Percentiles rank a stretch among this genome's conserved stretches.
Conservation (phyloP, 345 rosid species). For the Hypericum perforatum region DNA sequence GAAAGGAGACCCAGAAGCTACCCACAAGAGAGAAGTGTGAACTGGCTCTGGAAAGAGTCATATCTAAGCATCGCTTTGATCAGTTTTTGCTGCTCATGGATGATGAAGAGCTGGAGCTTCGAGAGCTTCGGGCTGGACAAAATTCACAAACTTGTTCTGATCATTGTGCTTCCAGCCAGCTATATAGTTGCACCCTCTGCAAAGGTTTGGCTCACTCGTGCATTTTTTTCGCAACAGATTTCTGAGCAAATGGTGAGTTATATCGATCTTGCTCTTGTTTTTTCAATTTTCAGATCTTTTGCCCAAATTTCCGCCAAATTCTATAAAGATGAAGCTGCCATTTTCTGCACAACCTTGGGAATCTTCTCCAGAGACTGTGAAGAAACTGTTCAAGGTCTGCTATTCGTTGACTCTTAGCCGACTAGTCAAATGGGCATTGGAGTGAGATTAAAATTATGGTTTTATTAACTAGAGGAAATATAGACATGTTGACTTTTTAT, state of each 20-base stretch:
- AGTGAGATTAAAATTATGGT: too few species aligned
- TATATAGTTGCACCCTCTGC: constrained; percentile 59
- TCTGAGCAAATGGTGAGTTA: constrained; percentile 4
- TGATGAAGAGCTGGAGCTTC: constrained; percentile 87
- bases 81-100: constrained; percentile 48
- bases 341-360: constrained; percentile 70
- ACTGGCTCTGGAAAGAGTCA: constrained; percentile 43
- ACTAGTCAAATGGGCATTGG: too few species aligned
- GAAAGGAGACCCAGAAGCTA: constrained; percentile 24
- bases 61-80: constrained; percentile 29
- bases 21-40: constrained; percentile 49
- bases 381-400: constrained; percentile 85
- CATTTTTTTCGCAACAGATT: constrained; percentile 1
- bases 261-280: constrained; percentile 12
- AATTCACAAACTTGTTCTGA: constrained; percentile 49
- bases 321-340: constrained; percentile 79
- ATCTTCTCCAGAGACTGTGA: constrained; percentile 64
- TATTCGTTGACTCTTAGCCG: too few species aligned
- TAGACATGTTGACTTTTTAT: too few species aligned
- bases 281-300: constrained; percentile 53
- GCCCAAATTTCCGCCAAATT: constrained; percentile 79
- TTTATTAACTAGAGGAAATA: too few species aligned
- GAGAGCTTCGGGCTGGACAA: constrained; percentile 58
- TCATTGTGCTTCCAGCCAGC: constrained; percentile 45
- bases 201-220: constrained; percentile 43